These are phyloP conservation scores for Colletotrichum somersetense DNA, from an alignment of 2,329 filamentous ascomycete genomes.

Conservation along the genomic window DNA sequence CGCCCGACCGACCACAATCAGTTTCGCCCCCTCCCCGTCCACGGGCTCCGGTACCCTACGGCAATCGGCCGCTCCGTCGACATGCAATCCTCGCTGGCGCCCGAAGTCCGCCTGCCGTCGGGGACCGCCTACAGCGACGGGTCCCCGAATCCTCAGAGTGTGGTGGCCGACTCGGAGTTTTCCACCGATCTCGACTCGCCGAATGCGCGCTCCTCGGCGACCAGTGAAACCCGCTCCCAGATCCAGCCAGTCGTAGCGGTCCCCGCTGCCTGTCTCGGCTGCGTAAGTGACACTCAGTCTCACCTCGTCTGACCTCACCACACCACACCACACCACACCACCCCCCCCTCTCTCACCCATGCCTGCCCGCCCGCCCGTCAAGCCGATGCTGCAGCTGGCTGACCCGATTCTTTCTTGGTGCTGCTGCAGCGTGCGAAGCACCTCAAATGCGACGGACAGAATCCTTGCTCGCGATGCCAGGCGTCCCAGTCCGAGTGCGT, in stretches of 20 bases:
- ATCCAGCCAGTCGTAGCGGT: constrained; percentile 54
- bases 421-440: constrained; percentile 69
- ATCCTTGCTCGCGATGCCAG: constrained; percentile 77
- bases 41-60: neutral
- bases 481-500: constrained; percentile 71
- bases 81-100: constrained; percentile 33
- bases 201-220: constrained; percentile 43
- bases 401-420: constrained; percentile 3
- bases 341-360: neutral
- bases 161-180: constrained; percentile 42
- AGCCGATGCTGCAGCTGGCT: constrained; percentile 8
- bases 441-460: constrained; percentile 80
- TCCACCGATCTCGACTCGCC: constrained; percentile 34
- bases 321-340: neutral
- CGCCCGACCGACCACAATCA: neutral
- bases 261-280: constrained; percentile 67
- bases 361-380: neutral
- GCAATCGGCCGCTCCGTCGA: constrained; percentile 5
- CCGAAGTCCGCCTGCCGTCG: constrained; percentile 32
- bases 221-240: constrained; percentile 42
- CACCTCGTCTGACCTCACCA: neutral
- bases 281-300: constrained; percentile 57
- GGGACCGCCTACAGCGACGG: constrained; percentile 38
- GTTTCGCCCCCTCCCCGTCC: neutral
- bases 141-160: constrained; percentile 28